phyloP scores from a whole-genome alignment of 1,284 basidiomycete genomes.

The Apiotrichum veenhuisii region DNA sequence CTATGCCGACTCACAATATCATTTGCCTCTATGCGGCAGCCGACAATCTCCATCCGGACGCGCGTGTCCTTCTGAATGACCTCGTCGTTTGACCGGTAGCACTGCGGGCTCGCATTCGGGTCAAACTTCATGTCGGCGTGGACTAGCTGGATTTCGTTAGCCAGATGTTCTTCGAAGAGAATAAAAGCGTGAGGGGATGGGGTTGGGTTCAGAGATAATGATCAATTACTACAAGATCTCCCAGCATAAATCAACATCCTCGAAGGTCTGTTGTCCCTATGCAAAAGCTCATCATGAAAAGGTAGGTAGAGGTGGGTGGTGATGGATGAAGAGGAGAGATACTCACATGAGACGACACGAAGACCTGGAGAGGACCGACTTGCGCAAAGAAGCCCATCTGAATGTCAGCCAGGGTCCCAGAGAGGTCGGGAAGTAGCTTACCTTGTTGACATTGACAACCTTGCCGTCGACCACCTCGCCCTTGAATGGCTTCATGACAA shows the following conservation, averaged over 20 bases:
- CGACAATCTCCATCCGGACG: conserved; percentile 92
- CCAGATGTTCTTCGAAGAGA: conserved; percentile 3
- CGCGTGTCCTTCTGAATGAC: conserved; percentile 90
- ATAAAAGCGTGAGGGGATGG: not conserved
- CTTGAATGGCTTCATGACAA: conserved; percentile 97
- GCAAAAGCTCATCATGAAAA: conserved; percentile 32
- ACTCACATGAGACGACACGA: conserved; percentile 88
- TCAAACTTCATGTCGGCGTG: conserved; percentile 90
- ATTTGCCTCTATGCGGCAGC: conserved; percentile 92
- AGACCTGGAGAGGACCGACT: conserved; percentile 86
- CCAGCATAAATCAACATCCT: conserved; percentile 49
- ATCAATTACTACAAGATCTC: conserved; percentile 52
- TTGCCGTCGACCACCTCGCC: conserved; percentile 97
- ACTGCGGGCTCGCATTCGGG: conserved; percentile 86
- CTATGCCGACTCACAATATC: conserved; percentile 72
- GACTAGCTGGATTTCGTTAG: conserved; percentile 62
- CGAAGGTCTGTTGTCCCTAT: conserved; percentile 40
- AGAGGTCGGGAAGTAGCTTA: conserved; percentile 46
- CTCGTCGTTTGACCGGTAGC: conserved; percentile 84
- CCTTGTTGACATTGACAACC: conserved; percentile 85
- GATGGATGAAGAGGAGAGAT: conserved; percentile 5
- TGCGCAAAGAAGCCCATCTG: conserved; percentile 75
- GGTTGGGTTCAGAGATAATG: conserved; percentile 35
- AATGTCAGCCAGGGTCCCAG: conserved; percentile 50
- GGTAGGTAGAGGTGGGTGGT: conserved; percentile 2